phyloP scores from a whole-genome alignment of 2,329 filamentous ascomycete genomes.

The Calonectria hawksworthii region DNA sequence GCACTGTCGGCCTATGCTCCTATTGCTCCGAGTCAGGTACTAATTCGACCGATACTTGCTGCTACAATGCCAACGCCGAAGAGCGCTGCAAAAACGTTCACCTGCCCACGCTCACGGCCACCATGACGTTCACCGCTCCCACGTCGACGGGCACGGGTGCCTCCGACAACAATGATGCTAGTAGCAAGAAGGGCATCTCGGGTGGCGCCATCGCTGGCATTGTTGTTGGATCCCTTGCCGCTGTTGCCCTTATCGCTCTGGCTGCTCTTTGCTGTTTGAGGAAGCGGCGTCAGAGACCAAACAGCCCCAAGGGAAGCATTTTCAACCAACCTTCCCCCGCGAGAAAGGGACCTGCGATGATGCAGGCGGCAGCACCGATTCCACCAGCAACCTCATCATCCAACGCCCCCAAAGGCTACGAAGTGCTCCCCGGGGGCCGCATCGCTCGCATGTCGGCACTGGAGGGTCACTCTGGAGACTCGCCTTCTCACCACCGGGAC shows the following conservation, averaged over 20 bases:
- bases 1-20: conserved; percentile 82
- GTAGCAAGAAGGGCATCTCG: conserved; percentile 66
- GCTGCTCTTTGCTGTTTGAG: conserved; percentile 77
- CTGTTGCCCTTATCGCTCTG: conserved; percentile 76
- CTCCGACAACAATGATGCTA: conserved; percentile 32
- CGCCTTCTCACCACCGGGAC: conserved; percentile 67
- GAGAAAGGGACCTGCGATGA: conserved; percentile 62
- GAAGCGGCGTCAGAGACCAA: conserved; percentile 63
- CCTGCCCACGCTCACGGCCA: conserved; percentile 81
- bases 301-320: conserved; percentile 77
- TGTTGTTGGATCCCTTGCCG: conserved; percentile 84
- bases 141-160: conserved; percentile 50
- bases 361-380: conserved; percentile 51
- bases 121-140: conserved; percentile 70
- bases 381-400: background rate
- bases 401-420: conserved; percentile 69
- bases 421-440: conserved; percentile 86
- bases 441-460: conserved; percentile 97
- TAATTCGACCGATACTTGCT: conserved; percentile 97
- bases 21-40: conserved; percentile 88
- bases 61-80: conserved; percentile 84
- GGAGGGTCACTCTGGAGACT: conserved; percentile 79
- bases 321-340: conserved; percentile 91
- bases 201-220: conserved; percentile 94
- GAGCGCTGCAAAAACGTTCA: conserved; percentile 80